Evolutionary conservation across 257 asterid genomes (phyloP).

Genomic region (Solanum boliviense): DNA sequence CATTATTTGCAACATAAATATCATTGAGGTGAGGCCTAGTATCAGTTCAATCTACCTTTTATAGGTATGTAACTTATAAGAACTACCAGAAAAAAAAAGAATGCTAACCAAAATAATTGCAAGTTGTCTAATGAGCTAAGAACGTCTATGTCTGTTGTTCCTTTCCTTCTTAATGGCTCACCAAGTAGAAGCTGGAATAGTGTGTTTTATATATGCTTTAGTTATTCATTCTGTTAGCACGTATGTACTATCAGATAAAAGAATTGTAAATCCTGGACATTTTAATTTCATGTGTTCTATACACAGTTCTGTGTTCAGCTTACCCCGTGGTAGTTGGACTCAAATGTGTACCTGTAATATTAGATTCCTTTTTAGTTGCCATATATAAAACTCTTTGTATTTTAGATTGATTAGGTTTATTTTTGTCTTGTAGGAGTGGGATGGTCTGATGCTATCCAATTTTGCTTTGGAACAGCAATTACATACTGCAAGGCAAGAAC

Average conservation of each 20-base stretch:
- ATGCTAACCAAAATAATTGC: neutral
- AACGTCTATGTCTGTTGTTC: neutral
- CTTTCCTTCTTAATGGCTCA: neutral
- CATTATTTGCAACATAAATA: neutral
- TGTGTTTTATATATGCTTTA: neutral
- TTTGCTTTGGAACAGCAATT: constrained; percentile 86
- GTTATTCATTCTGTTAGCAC: neutral
- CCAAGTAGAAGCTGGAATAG: neutral
- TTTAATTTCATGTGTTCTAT: neutral
- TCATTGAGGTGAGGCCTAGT: neutral
- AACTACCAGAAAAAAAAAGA: neutral
- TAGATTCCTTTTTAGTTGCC: neutral
- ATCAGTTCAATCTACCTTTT: neutral
- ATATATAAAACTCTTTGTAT: neutral
- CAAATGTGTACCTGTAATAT: neutral
- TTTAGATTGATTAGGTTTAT: neutral
- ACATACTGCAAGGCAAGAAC: constrained; percentile 93
- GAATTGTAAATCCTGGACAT: neutral
- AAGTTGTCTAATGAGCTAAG: neutral
- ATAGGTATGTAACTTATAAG: neutral
- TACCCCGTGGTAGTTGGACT: neutral
- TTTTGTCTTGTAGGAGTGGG: constrained; percentile 63
- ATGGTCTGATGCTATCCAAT: constrained; percentile 90
- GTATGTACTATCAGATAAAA: neutral
- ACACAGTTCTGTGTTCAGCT: neutral